These are phyloP conservation scores for Coniferiporia weirii DNA, from an alignment of 1,284 basidiomycete genomes.

Conservation along the genomic window DNA sequence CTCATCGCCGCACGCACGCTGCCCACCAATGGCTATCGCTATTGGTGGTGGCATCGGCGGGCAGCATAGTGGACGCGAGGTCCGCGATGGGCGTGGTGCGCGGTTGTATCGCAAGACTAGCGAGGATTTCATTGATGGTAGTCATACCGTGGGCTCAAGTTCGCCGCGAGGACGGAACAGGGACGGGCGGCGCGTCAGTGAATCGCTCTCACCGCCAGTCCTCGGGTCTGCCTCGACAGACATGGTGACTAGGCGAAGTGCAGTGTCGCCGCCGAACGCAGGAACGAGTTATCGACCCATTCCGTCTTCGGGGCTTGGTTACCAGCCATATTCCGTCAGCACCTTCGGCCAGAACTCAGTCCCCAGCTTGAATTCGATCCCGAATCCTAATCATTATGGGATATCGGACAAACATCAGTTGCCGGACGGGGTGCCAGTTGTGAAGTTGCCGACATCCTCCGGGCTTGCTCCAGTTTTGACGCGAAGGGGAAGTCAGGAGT, in stretches of 20 bases:
- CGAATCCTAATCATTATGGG: neutral
- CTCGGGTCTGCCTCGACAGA: neutral
- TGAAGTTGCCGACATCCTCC: neutral
- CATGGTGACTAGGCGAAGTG: neutral
- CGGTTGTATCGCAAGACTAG: slow-evolving; percentile 19
- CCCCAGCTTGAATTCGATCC: neutral
- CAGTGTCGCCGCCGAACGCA: neutral
- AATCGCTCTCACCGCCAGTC: slow-evolving; percentile 12
- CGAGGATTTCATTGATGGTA: slow-evolving; percentile 14
- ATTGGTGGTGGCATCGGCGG: slow-evolving; percentile 9
- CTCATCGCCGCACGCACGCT: slow-evolving; percentile 6
- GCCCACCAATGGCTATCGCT: neutral
- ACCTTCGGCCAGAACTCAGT: neutral
- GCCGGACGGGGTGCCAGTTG: neutral
- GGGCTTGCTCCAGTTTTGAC: neutral
- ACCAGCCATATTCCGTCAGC: slow-evolving; percentile 1
- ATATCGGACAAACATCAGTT: neutral
- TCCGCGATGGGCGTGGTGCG: slow-evolving; percentile 15
- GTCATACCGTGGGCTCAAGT: neutral
- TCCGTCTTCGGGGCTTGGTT: neutral
- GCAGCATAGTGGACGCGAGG: slow-evolving; percentile 14
- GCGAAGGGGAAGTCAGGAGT: neutral
- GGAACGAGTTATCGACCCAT: neutral
- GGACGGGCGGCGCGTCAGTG: slow-evolving; percentile 14
- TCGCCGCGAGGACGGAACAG: slow-evolving; percentile 7